Evolutionary conservation across 768 basidiomycete genomes (phyloP).

Genomic region (Suillus alpinus): DNA sequence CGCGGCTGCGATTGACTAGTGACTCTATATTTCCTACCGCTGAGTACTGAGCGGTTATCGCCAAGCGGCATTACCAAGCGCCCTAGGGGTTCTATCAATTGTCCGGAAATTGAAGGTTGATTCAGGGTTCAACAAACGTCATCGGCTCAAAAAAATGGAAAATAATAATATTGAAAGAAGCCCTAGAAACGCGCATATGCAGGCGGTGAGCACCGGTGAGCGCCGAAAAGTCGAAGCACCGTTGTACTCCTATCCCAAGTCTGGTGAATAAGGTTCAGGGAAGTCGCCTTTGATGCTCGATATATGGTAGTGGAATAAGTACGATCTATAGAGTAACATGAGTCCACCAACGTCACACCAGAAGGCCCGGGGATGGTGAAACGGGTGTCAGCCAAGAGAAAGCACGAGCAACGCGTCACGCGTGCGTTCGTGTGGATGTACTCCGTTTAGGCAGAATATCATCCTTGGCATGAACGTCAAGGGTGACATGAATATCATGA

Average conservation of each 20-base stretch:
- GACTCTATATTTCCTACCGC: neutral
- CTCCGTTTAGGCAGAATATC: conserved; percentile 43
- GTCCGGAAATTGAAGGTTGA: conserved; percentile 1
- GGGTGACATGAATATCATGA: conserved; percentile 65
- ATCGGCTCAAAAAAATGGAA: neutral
- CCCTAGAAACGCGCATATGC: neutral
- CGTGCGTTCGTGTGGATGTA: neutral
- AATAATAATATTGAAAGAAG: neutral
- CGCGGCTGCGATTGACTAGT: neutral
- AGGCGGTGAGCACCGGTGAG: neutral
- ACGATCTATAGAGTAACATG: conserved; percentile 5
- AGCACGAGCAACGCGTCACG: neutral
- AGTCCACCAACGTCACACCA: neutral
- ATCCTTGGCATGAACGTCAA: conserved; percentile 59
- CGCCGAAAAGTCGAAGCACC: neutral
- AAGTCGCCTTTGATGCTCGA: neutral
- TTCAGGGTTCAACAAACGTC: neutral
- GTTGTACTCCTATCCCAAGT: neutral
- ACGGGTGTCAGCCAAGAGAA: neutral
- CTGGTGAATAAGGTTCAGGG: neutral
- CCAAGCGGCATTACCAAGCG: neutral
- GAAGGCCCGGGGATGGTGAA: neutral
- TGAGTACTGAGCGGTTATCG: neutral
- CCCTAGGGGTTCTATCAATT: neutral
- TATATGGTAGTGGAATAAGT: conserved; percentile 5